Percentiles rank a stretch among this genome's conserved stretches.
phyloP scores from a whole-genome alignment of 257 asterid species.

The Marsdenia floribunda region DNA sequence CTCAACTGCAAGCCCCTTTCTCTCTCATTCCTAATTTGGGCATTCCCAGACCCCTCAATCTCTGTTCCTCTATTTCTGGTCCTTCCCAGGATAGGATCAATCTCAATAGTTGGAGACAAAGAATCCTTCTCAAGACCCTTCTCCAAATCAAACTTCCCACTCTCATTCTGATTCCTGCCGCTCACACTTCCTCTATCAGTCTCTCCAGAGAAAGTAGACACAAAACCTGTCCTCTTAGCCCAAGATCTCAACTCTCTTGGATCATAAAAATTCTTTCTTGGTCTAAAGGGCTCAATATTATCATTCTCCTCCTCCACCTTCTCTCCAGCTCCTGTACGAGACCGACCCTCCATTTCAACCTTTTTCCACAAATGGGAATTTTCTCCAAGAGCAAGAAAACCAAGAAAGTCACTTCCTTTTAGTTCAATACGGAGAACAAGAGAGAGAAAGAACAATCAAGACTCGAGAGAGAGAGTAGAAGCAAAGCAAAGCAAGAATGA shows the following conservation, averaged over 20 bases:
- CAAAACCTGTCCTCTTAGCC: constrained; percentile 97
- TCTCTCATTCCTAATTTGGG: constrained; percentile 30
- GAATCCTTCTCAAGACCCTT: constrained; percentile 54
- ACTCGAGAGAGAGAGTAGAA: neutral
- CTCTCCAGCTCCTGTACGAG: constrained; percentile 41
- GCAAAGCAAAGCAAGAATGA: constrained; percentile 8
- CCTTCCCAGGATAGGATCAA: constrained; percentile 84
- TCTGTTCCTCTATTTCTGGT: constrained; percentile 56
- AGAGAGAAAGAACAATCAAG: constrained; percentile 5
- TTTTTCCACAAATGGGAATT: constrained; percentile 32
- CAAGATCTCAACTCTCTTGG: constrained; percentile 92
- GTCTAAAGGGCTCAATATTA: constrained; percentile 76
- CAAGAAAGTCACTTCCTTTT: constrained; percentile 13
- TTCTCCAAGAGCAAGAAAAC: constrained; percentile 8
- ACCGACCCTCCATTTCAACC: constrained; percentile 70
- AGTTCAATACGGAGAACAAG: constrained; percentile 12
- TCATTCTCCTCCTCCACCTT: constrained; percentile 42
- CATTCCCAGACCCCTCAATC: constrained; percentile 49
- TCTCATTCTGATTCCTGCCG: constrained; percentile 31
- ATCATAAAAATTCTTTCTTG: constrained; percentile 51
- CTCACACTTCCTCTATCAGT: constrained; percentile 45
- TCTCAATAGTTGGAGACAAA: constrained; percentile 71
- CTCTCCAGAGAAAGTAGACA: constrained; percentile 75
- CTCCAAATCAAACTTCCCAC: constrained; percentile 56
- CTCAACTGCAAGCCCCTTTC: constrained; percentile 32